Evolutionary conservation across 768 basidiomycete genomes (phyloP), one percentile per base, ranked within the genome.

Genomic region (Lactarius indigo): DNA sequence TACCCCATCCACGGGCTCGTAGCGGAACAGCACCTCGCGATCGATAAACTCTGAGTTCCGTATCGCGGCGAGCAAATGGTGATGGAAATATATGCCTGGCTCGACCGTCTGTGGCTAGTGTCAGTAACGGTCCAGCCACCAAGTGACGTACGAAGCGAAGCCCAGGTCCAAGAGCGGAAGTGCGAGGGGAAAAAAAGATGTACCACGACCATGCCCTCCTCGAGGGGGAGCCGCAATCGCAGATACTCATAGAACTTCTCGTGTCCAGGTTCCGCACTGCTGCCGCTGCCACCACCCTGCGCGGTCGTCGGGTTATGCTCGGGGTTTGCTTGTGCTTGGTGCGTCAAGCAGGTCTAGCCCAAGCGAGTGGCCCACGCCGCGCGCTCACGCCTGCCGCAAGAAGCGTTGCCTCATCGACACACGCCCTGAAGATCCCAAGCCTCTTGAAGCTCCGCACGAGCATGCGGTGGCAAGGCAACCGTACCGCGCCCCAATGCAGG

Each of bases 341-440:
- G 91, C 92, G 72, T 97, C 96, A 74, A 96, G 96, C 2, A 98
- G 94, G 74, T 98, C 96, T 76, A 98, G 80, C 13, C 96, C 96
- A 50, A 98, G 79, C 7, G 91, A 91, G 74, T 98, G 96, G 0
- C 94, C 94, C 44, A 91, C 79, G 5, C 96, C 96, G 73, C 1
- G 87, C 78, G 68, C 88, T 88, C 54, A 92, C 77, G 0, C 94
- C 95, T 6, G 87, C 88, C n/a, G 83, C 83, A 7, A 97, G 80
- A 64, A 98, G 87, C 28, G 84, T 85, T 59, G 87, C 83, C 69
- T 85, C 84, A 3, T 87, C 84, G 82, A 82, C 0, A 81, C 84
- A 84, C 0, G 79, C 78, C 69, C 85, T 87, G 83, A 98, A 94
- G 74, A 98, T 91, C 0, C 94, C 94, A 18, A 98, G 83, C 12